A percentile compares a stretch with the other conserved stretches of the same genome.
Evolutionary conservation across 805 yeast genomes (phyloP).

Genomic region (Zygoascus biomembranicola): DNA sequence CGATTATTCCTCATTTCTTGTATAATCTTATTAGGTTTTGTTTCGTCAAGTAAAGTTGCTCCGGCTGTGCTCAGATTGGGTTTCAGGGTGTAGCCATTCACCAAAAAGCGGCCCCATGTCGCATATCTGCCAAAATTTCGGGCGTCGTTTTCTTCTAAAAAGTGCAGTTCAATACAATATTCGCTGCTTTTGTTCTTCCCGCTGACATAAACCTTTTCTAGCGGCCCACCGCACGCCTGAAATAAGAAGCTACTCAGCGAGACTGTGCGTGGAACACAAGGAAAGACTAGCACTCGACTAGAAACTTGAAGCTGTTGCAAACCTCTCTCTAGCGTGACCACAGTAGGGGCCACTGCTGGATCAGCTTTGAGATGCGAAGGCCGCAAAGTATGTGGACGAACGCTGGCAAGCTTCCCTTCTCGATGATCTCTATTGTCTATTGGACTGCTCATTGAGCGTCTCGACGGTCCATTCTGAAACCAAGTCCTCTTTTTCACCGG

Average conservation of each 20-base stretch:
- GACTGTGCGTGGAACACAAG: background rate
- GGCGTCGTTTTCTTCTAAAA: conserved; percentile 9
- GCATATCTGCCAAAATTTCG: conserved; percentile 11
- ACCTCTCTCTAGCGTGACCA: background rate
- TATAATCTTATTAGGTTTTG: background rate
- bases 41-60: background rate
- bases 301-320: background rate
- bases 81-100: conserved; percentile 14
- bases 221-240: conserved; percentile 12
- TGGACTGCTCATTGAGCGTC: background rate
- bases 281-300: conserved; percentile 1
- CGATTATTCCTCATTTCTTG: conserved; percentile 1
- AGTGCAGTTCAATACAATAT: conserved; percentile 12
- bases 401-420: background rate
- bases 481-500: background rate
- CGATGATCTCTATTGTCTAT: background rate
- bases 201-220: conserved; percentile 5
- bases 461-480: background rate
- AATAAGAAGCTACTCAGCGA: conserved; percentile 5
- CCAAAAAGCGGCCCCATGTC: conserved; percentile 16
- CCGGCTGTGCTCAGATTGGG: background rate
- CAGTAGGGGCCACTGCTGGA: background rate
- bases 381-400: background rate
- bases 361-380: background rate
- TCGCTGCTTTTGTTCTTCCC: background rate